These are phyloP conservation scores for Ophiobolus disseminans DNA, from an alignment of 2,329 filamentous ascomycete species.

Conservation along the genomic window DNA sequence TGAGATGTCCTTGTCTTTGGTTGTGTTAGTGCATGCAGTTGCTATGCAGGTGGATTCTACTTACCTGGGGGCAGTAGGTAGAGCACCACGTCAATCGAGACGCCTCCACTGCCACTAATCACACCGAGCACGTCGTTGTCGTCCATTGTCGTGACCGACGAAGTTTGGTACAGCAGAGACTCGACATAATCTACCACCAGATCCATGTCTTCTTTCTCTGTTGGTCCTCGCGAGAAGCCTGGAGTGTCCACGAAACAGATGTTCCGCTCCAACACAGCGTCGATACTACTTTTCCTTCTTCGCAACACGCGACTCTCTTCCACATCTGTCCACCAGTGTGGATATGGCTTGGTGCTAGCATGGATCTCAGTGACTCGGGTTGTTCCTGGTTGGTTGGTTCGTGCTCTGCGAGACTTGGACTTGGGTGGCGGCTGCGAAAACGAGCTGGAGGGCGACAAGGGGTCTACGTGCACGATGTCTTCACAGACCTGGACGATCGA, in stretches of 20 bases:
- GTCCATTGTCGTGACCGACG: constrained; percentile 66
- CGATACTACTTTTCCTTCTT: constrained; percentile 71
- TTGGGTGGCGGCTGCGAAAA: constrained; percentile 30
- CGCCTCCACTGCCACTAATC: constrained; percentile 80
- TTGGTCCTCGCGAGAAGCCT: constrained; percentile 61
- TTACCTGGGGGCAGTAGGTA: constrained; percentile 79
- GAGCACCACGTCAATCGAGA: constrained; percentile 83
- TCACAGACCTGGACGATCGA: constrained; percentile 86
- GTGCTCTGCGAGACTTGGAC: constrained; percentile 36
- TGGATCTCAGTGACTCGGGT: constrained; percentile 50
- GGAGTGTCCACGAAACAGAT: constrained; percentile 91
- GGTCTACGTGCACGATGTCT: constrained; percentile 93
- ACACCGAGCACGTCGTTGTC: constrained; percentile 79
- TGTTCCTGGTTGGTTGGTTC: constrained; percentile 27
- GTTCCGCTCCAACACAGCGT: constrained; percentile 85
- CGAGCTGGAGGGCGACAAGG: constrained; percentile 53
- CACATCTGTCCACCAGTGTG: constrained; percentile 85
- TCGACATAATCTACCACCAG: constrained; percentile 72
- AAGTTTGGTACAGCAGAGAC: constrained; percentile 68
- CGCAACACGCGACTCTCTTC: constrained; percentile 68
- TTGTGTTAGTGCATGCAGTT: constrained; percentile 24
- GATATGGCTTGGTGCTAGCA: constrained; percentile 68
- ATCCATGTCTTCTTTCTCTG: constrained; percentile 27
- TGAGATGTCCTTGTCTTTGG: constrained; percentile 47
- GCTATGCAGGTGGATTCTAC: constrained; percentile 25